These are phyloP conservation scores for Tricholoma bakamatsutake DNA, from an alignment of 768 basidiomycete genomes.

Conservation along the genomic window DNA sequence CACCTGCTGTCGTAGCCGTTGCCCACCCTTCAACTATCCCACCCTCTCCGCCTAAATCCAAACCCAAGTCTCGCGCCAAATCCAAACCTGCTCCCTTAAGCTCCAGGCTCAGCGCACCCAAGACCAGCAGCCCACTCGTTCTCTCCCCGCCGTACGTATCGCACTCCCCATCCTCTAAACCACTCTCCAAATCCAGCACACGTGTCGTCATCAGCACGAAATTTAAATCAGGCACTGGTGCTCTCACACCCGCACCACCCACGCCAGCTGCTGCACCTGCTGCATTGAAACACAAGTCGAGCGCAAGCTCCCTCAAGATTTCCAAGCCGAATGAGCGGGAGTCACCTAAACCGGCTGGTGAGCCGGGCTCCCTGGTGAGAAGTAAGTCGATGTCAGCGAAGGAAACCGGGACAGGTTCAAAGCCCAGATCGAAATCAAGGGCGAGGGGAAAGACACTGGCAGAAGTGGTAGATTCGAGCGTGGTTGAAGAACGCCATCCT, in stretches of 20 bases:
- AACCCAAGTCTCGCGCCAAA: conserved; percentile 14
- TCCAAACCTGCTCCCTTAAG: conserved; percentile 6
- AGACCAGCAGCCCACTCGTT: conserved; percentile 21
- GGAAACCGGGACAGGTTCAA: conserved; percentile 6
- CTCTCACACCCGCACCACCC: background rate
- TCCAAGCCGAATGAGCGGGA: conserved; percentile 3
- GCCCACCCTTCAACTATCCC: conserved; percentile 1
- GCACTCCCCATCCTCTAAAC: conserved; percentile 5
- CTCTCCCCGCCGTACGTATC: conserved; percentile 11
- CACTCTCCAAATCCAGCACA: conserved; percentile 1
- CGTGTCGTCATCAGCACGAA: conserved; percentile 6
- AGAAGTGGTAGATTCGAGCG: conserved; percentile 30
- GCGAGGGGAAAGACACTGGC: conserved; percentile 15
- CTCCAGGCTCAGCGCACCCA: conserved; percentile 7
- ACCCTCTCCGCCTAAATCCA: conserved; percentile 14
- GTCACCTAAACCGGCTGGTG: background rate
- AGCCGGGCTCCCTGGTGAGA: conserved; percentile 1
- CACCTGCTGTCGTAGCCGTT: background rate
- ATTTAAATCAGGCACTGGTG: background rate
- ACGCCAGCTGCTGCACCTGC: background rate
- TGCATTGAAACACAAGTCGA: conserved; percentile 2
- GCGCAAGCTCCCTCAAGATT: conserved; percentile 2
- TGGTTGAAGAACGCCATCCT: conserved; percentile 24
- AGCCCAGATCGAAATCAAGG: conserved; percentile 5
- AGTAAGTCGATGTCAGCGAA: conserved; percentile 3